A percentile compares a stretch with the other conserved stretches of the same genome.
phyloP scores from a whole-genome alignment of 163 green algal species.

The Botryococcus braunii region DNA sequence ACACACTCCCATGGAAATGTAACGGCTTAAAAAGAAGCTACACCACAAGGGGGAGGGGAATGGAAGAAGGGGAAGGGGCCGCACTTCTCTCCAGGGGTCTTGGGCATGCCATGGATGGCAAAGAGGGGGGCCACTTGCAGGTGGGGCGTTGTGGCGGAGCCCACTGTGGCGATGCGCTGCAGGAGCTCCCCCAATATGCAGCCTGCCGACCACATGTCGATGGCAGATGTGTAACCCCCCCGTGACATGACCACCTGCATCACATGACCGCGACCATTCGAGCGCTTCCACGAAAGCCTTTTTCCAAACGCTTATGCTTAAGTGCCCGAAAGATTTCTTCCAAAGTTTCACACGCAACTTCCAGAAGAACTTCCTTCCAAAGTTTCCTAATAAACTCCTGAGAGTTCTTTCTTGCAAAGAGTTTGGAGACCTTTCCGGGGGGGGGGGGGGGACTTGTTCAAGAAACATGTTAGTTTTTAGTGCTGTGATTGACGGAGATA shows the following conservation, averaged over 20 bases:
- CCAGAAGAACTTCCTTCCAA: background rate
- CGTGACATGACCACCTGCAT: conserved; percentile 76
- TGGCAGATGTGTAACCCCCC: conserved; percentile 67
- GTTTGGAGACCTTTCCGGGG: too few species aligned
- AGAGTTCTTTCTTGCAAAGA: too few species aligned
- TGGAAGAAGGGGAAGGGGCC: too few species aligned
- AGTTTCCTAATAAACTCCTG: too few species aligned
- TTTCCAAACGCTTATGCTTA: background rate
- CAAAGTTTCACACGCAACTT: background rate
- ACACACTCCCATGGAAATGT: conserved; percentile 26
- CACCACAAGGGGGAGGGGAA: background rate
- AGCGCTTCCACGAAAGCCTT: background rate
- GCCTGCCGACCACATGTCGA: conserved; percentile 82
- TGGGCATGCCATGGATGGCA: conserved; percentile 55
- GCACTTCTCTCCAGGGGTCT: conserved; percentile 45
- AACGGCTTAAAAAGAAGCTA: background rate
- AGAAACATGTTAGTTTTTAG: too few species aligned
- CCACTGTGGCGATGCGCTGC: conserved; percentile 59
- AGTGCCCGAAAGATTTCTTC: background rate
- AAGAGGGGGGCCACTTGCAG: conserved; percentile 74
- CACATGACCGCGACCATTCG: background rate
- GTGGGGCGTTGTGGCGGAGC: conserved; percentile 60
- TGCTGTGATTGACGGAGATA: too few species aligned
- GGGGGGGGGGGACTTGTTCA: too few species aligned
- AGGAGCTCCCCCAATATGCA: conserved; percentile 91